phyloP scores from a whole-genome alignment of 176 grass and related monocot species.

The Phoenix dactylifera region DNA sequence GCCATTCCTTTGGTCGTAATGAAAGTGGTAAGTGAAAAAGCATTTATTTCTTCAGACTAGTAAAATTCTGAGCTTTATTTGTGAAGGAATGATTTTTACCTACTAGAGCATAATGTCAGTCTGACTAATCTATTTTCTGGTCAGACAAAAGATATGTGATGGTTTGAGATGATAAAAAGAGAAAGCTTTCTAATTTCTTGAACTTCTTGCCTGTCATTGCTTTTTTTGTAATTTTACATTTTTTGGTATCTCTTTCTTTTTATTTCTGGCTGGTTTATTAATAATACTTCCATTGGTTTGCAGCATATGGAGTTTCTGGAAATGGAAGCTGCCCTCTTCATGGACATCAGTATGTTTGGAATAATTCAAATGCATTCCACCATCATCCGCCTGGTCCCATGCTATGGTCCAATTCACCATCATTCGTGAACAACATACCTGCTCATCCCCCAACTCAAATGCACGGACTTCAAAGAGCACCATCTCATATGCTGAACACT shows the following conservation, averaged over 20 bases:
- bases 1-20: conserved; percentile 51
- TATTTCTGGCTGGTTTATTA: conserved; percentile 5
- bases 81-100: too few relatives aligned
- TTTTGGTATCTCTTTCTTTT: background rate
- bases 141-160: too few relatives aligned
- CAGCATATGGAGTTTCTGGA: conserved; percentile 66
- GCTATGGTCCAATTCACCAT: conserved; percentile 47
- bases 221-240: background rate
- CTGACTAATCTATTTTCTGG: too few relatives aligned
- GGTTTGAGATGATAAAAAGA: too few relatives aligned
- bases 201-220: background rate
- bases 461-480: conserved; percentile 52
- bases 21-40: conserved; percentile 39
- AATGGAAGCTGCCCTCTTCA: conserved; percentile 50
- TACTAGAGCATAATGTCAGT: too few relatives aligned
- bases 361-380: conserved; percentile 49
- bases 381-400: conserved; percentile 29
- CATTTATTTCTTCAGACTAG: too few relatives aligned
- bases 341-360: conserved; percentile 64
- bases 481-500: conserved; percentile 56
- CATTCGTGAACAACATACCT: conserved; percentile 43
- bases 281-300: conserved; percentile 8
- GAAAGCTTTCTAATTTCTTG: background rate
- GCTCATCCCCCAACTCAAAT: conserved; percentile 40
- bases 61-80: too few relatives aligned